Percentiles rank a stretch among this genome's conserved stretches.
phyloP scores from a whole-genome alignment of 2,329 filamentous ascomycete genomes.

The Furcasterigmium furcatum region DNA sequence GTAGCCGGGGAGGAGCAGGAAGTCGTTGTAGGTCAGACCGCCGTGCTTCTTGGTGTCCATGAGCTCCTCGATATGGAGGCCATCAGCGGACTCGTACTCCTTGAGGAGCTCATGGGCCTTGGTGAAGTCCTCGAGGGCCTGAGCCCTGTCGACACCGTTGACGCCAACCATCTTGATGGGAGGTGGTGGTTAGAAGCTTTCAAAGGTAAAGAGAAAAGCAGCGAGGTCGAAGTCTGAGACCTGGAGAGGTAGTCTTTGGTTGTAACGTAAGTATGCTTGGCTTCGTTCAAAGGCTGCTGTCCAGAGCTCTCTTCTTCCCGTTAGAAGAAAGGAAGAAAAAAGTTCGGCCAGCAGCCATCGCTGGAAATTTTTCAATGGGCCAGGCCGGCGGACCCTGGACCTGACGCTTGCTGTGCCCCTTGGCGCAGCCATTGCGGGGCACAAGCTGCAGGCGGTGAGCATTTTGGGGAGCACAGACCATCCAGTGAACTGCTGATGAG shows the following conservation, averaged over 20 bases:
- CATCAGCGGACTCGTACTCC: slow-evolving; percentile 79
- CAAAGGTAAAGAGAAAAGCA: slow-evolving; percentile 18
- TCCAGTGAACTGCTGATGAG: too few species aligned
- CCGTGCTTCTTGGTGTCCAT: slow-evolving; percentile 90
- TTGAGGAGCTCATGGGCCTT: slow-evolving; percentile 78
- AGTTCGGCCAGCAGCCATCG: slow-evolving; percentile 18
- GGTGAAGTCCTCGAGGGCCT: slow-evolving; percentile 72
- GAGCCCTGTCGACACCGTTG: slow-evolving; percentile 47
- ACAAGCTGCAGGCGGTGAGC: too few species aligned
- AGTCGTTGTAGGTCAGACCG: slow-evolving; percentile 98
- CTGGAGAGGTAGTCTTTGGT: slow-evolving; percentile 18
- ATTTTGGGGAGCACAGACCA: too few species aligned
- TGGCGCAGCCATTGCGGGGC: background rate
- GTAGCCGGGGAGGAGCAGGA: slow-evolving; percentile 93
- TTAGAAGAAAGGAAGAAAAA: slow-evolving; percentile 43
- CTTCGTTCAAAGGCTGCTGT: slow-evolving; percentile 17
- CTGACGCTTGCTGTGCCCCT: too few species aligned
- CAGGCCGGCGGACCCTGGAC: background rate
- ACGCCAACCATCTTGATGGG: slow-evolving; percentile 60
- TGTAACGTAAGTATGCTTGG: slow-evolving; percentile 23
- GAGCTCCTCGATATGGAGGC: slow-evolving; percentile 80
- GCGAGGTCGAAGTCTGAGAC: slow-evolving; percentile 26
- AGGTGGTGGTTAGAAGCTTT: slow-evolving; percentile 23
- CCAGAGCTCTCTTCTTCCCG: slow-evolving; percentile 50
- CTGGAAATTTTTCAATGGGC: slow-evolving; percentile 32